Conservation (phyloP, 805 yeast species). For the Cyberlindnera americana region DNA sequence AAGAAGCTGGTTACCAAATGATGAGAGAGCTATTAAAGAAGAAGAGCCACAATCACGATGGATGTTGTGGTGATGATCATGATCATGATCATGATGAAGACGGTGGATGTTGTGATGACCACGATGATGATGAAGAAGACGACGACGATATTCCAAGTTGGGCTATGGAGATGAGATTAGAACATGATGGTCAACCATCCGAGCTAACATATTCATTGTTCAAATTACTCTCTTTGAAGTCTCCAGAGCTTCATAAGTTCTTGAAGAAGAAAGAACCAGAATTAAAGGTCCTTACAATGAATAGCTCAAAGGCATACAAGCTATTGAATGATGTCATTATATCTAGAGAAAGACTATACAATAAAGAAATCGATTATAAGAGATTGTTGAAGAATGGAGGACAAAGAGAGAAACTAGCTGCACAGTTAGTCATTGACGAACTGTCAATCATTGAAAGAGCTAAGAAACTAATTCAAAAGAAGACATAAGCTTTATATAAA, state of each 20-base stretch:
- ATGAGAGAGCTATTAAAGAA: constrained; percentile 15
- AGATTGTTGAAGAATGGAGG: constrained; percentile 17
- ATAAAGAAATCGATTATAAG: constrained; percentile 5
- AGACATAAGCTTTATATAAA: neutral
- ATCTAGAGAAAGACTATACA: constrained; percentile 18
- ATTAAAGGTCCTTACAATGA: constrained; percentile 15
- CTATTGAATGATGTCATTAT: constrained; percentile 17
- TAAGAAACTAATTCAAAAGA: constrained; percentile 11
- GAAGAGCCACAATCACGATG: constrained; percentile 17
- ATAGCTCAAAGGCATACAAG: constrained; percentile 20
- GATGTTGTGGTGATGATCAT: constrained; percentile 16
- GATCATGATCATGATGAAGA: constrained; percentile 19
- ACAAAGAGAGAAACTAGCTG: constrained; percentile 17
- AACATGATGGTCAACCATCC: constrained; percentile 42
- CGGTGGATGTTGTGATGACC: constrained; percentile 22
- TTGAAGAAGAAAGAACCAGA: constrained; percentile 16
- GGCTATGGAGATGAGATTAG: constrained; percentile 41
- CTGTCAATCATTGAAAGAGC: constrained; percentile 16
- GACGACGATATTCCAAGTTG: constrained; percentile 34
- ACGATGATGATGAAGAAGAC: constrained; percentile 18
- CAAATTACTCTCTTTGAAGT: constrained; percentile 32
- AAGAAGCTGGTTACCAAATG: constrained; percentile 39
- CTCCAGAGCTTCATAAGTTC: constrained; percentile 28
- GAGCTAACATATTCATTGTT: constrained; percentile 41
- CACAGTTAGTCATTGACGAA: constrained; percentile 20